These are phyloP conservation scores for Keithomyces neogunnii DNA, from an alignment of 2,329 filamentous ascomycete species.

Conservation along the genomic window DNA sequence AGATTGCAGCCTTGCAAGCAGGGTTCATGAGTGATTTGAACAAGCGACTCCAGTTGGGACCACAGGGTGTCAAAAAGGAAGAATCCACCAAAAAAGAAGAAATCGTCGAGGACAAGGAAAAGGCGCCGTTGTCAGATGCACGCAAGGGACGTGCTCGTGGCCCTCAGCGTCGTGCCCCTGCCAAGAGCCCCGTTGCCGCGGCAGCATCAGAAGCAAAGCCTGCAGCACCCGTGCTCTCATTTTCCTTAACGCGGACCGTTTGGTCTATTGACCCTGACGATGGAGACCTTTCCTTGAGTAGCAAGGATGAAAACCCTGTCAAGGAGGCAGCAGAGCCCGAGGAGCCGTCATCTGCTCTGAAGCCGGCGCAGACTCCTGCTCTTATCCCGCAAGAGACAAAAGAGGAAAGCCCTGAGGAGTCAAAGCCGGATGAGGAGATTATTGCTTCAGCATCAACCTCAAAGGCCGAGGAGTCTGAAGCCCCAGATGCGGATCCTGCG, in stretches of 20 bases:
- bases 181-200: conserved; percentile 36
- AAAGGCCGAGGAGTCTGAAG: neutral
- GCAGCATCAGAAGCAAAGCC: conserved; percentile 16
- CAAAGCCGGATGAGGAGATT: conserved; percentile 3
- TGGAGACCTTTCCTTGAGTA: conserved; percentile 27
- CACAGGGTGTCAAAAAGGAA: conserved; percentile 70
- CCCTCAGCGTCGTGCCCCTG: conserved; percentile 66
- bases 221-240: conserved; percentile 31
- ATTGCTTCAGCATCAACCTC: neutral
- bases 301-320: conserved; percentile 9
- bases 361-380: neutral
- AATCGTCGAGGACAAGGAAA: conserved; percentile 51
- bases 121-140: conserved; percentile 76
- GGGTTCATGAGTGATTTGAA: conserved; percentile 93
- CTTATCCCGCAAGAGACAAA: neutral
- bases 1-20: conserved; percentile 85
- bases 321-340: conserved; percentile 6
- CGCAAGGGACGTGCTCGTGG: conserved; percentile 86
- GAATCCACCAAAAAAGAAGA: conserved; percentile 52
- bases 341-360: neutral
- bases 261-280: conserved; percentile 46
- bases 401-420: neutral
- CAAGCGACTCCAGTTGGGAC: conserved; percentile 77
- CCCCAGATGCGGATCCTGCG: conserved; percentile 1
- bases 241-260: conserved; percentile 38